Evolutionary conservation across 306 rosid genomes (phyloP).

Genomic region (Inga leiocalycina): DNA sequence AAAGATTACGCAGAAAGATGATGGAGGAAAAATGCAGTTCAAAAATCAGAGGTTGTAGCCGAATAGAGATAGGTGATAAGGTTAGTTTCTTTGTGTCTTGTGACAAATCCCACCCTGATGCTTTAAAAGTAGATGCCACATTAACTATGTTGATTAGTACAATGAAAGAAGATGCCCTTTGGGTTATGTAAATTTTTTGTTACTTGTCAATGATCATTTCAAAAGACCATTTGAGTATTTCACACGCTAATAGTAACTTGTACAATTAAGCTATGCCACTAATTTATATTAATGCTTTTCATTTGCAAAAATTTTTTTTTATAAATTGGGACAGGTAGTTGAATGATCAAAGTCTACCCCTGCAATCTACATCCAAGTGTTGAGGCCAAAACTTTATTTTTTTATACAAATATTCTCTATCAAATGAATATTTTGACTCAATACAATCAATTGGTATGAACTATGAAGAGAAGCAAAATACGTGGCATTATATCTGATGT

Average conservation of each 20-base stretch:
- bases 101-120: slow-evolving; percentile 54
- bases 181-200: neutral
- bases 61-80: slow-evolving; percentile 62
- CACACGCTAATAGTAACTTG: too few relatives aligned
- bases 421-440: neutral
- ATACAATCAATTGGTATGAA: neutral
- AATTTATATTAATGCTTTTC: neutral
- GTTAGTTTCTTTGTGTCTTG: slow-evolving; percentile 58
- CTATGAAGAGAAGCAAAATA: too few relatives aligned
- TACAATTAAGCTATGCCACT: too few relatives aligned
- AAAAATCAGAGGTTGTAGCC: slow-evolving; percentile 68
- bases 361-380: neutral
- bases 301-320: neutral
- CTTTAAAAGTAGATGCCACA: slow-evolving; percentile 42
- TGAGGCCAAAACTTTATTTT: neutral
- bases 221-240: too few relatives aligned
- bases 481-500: too few relatives aligned
- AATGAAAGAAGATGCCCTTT: slow-evolving; percentile 48
- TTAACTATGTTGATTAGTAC: slow-evolving; percentile 45
- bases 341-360: neutral
- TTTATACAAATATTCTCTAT: neutral
- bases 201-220: neutral
- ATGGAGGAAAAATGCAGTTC: slow-evolving; percentile 44
- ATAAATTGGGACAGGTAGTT: neutral
- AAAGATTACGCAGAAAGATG: slow-evolving; percentile 54